Evolutionary conservation across 1,284 basidiomycete species (phyloP), one percentile per base, ranked within the genome.

Genomic region (Ceraceosorus guamensis): DNA sequence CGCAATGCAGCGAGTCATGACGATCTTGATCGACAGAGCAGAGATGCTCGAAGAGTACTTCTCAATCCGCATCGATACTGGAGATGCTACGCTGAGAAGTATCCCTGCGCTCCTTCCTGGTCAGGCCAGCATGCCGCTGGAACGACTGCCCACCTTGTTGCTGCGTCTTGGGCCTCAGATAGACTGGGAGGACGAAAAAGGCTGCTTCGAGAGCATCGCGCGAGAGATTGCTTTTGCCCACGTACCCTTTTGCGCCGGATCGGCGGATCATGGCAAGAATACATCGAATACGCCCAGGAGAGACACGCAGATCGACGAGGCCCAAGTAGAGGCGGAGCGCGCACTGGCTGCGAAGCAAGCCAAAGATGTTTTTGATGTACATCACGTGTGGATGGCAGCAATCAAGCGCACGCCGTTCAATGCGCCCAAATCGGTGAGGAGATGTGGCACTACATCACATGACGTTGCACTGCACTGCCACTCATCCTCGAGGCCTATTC

Each of bases 41-140:
- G 87, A 87, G 10, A 96, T 98, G 92, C 79, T 98, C 0, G 79
- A 84, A 7, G 93, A 97, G 68, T 97, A 98, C 78, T 98, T 97
- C 71, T 87, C 85, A 0, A 76, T 98, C 18, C 50, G 54, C 18
- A 24, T 75, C 30, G 77, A 79, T 41, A 81, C 82, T 3, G 78
- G 80, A 0, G 77, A 82, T 0, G 89, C 88, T 0, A 76, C 80
- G 10, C 78, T 97, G 4, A 82, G 86, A 60, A 84, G 82, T 52
- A 72, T 99, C 5, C 95, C 95, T 0, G 79, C 90, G 46, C 78
- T 98, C 2, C 80, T 97, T 37, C 83, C 84, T 48, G 88, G 87
- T 44, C 93, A 89, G 70, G 87, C 85, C 1, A 90, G 89, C 0
- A 87, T 93, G 0, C 87, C 89, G 18, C 85, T 88, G 80, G 88